Base-by-base conservation (phyloP, 1,139 yeast genomes). In the Torulaspora globosa region DNA sequence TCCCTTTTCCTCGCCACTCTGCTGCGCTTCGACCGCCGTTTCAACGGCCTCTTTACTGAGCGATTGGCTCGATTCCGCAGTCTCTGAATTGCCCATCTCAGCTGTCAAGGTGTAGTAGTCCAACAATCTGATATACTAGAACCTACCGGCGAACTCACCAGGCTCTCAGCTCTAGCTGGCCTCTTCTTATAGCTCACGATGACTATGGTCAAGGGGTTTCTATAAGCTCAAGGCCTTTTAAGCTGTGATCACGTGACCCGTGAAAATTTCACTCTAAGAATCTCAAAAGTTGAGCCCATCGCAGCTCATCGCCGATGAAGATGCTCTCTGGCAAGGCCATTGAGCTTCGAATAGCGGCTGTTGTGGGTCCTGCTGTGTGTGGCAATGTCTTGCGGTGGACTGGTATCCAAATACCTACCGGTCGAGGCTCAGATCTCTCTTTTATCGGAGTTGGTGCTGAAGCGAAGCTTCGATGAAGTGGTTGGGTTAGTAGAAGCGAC, bases 361-460 rank as follows among this genome's bases (percentile, higher is more conserved):
- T 31, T 39, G 16, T 11, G 6, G 36, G 26, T 31, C 16, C n/a
- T 9, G 8, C 2, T 21, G 23, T 21, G 23, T 12, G 11, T 31
- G 24, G 24, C n/a, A 15, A 47, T 47, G 50, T 33, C 47, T 1
- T 31, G 44, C 9, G 50, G 47, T 3, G 24, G 26, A 6, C 36
- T 46, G n/a, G 28, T 53, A 8, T 38, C 53, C 9, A 52, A 43
- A 18, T 52, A 47, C 24, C 35, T 52, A 3, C 26, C 47, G 5
- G n/a, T 35, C 9, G 41, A 44, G 27, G 41, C 41, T 12, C 47
- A 33, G 38, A 29, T 28, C 18, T 24, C 31, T n/a, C 19, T 44
- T 32, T 28, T 59, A 27, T 36, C 46, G 19, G 56, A 55, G 9
- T 39, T 58, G 36, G 44, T 56, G 2, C 41, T 42, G 18, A 36